Conservation (phyloP, 805 yeast genomes). For the Candida methanosorbosa region DNA sequence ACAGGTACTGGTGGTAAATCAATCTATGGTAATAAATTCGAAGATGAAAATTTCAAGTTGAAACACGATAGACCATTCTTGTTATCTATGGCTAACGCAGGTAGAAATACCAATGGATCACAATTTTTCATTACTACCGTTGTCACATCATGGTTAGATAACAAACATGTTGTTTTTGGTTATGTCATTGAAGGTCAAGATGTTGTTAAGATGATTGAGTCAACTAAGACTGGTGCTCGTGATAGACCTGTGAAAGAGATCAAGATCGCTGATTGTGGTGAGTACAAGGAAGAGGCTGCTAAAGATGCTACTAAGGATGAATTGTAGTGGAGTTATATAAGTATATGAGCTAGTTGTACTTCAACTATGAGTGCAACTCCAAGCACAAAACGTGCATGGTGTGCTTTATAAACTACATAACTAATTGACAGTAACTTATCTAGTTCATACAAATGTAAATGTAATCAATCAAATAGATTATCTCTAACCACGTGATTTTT, state of each 20-base stretch:
- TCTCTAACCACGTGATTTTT: too few relatives aligned
- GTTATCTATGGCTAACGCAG: conserved; percentile 76
- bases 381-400: too few relatives aligned
- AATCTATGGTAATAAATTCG: conserved; percentile 59
- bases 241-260: conserved; percentile 67
- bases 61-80: conserved; percentile 64
- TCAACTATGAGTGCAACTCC: too few relatives aligned
- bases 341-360: too few relatives aligned
- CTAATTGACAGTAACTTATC: too few relatives aligned
- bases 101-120: conserved; percentile 79
- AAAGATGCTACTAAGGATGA: conserved; percentile 28
- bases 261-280: conserved; percentile 65
- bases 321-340: too few relatives aligned
- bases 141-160: conserved; percentile 85
- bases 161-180: conserved; percentile 94
- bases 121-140: conserved; percentile 95
- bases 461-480: too few relatives aligned
- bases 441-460: too few relatives aligned
- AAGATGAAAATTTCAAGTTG: conserved; percentile 59
- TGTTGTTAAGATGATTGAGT: conserved; percentile 67
- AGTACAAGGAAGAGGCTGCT: conserved; percentile 28
- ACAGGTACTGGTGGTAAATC: conserved; percentile 71
- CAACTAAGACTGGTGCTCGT: conserved; percentile 56
- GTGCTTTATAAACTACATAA: too few relatives aligned
- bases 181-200: conserved; percentile 87